A percentile compares a stretch with the other conserved stretches of the same genome.
Evolutionary conservation across 805 yeast species (phyloP).

Genomic region (Kluyveromyces nonfermentans): DNA sequence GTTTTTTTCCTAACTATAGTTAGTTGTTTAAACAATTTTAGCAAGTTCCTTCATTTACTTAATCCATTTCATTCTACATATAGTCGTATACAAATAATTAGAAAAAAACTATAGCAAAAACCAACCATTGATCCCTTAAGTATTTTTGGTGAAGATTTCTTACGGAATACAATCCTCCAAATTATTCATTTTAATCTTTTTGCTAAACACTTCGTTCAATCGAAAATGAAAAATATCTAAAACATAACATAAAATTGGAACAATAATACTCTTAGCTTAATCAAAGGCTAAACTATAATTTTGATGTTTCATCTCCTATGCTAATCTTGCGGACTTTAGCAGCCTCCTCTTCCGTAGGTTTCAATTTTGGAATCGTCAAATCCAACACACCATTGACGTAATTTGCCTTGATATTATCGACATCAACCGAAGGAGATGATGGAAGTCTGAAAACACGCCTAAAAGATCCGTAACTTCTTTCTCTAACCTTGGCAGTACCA

Average conservation of each 20-base stretch:
- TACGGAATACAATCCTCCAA: too few species aligned
- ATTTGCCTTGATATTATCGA: slow-evolving; percentile 37
- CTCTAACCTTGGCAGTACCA: slow-evolving; percentile 24
- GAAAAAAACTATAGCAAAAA: too few species aligned
- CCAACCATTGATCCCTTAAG: too few species aligned
- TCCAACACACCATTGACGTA: slow-evolving; percentile 38
- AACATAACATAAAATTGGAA: background rate
- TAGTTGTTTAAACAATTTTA: too few species aligned
- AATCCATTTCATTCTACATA: too few species aligned
- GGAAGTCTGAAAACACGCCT: slow-evolving; percentile 37
- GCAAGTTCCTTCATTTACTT: too few species aligned
- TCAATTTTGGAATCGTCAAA: slow-evolving; percentile 34
- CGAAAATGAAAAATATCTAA: background rate
- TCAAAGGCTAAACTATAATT: background rate
- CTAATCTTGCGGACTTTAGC: slow-evolving; percentile 22
- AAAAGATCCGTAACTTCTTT: slow-evolving; percentile 33
- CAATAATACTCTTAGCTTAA: background rate
- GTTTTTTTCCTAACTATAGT: too few species aligned
- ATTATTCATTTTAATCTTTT: too few species aligned
- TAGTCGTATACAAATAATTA: too few species aligned
- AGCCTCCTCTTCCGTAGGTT: slow-evolving; percentile 16
- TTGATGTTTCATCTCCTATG: slow-evolving; percentile 16
- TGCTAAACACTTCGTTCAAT: background rate
- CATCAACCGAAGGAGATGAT: slow-evolving; percentile 30
- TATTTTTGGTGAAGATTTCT: too few species aligned